Evolutionary conservation across 2,329 filamentous ascomycete species (phyloP).

Genomic region (Dothistroma septosporum): DNA sequence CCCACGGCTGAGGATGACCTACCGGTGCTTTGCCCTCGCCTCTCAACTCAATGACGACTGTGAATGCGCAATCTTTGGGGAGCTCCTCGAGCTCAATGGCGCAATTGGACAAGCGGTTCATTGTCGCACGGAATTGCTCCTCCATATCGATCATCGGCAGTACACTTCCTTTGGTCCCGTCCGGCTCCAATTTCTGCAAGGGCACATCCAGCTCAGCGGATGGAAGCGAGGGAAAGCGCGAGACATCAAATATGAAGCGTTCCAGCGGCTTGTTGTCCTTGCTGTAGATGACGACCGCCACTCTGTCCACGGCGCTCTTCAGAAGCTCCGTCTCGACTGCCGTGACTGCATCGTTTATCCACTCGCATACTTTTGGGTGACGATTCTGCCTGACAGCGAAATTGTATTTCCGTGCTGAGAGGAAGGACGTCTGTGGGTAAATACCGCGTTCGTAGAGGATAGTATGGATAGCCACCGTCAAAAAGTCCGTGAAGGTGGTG

Average conservation of each 20-base stretch:
- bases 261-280: conserved; percentile 53
- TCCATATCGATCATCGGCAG: conserved; percentile 54
- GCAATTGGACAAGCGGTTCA: conserved; percentile 59
- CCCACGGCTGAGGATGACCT: conserved; percentile 55
- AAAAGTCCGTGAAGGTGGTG: conserved; percentile 69
- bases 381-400: conserved; percentile 79
- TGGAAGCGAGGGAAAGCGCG: conserved; percentile 50
- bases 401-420: conserved; percentile 76
- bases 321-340: conserved; percentile 68
- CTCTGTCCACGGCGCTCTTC: conserved; percentile 51
- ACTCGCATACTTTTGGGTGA: conserved; percentile 78
- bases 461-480: conserved; percentile 78
- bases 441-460: conserved; percentile 77
- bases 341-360: conserved; percentile 75
- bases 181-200: conserved; percentile 40
- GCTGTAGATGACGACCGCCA: conserved; percentile 56
- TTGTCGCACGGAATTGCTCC: conserved; percentile 66
- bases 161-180: conserved; percentile 25
- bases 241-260: conserved; percentile 59
- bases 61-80: conserved; percentile 66
- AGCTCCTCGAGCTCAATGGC: conserved; percentile 55
- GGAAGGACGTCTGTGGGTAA: conserved; percentile 74
- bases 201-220: conserved; percentile 48
- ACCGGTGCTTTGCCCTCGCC: conserved; percentile 52
- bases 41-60: conserved; percentile 68